Base-by-base conservation (phyloP, 768 basidiomycete species). In the Trametes meyenii region DNA sequence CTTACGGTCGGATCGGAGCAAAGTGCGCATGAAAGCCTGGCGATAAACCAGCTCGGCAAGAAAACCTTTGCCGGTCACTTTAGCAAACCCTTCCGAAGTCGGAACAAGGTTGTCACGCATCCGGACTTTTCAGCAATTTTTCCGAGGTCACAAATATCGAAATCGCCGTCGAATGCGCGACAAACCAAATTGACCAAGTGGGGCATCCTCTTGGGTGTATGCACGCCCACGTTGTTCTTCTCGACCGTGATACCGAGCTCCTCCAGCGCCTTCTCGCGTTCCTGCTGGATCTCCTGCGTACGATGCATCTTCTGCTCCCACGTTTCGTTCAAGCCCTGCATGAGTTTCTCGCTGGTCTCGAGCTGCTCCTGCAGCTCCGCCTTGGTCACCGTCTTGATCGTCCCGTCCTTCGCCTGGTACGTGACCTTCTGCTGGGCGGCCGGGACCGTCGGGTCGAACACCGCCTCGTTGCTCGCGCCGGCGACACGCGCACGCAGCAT, bases 141-240 rank as follows among this genome's bases (percentile, higher is more conserved):
- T n/a, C n/a, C n/a, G n/a, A n/a, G n/a, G n/a, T n/a, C n/a, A n/a
- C n/a, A n/a, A n/a, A n/a, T n/a, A n/a, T n/a, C n/a, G n/a, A n/a
- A n/a, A n/a, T n/a, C n/a, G n/a, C n/a, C n/a, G n/a, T n/a, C n/a
- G n/a, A n/a, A n/a, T n/a, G n/a, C 5, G 26, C 65, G 42, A 83
- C 90, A 73, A 72, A 94, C 92, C 83, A 96, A 73, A 77, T 95
- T 96, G 68, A 96, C 93, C 64, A 97, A 78, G 79, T 96, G 94
- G 5, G 94, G 93, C 87, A 92, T 94, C 91, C 89, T 94, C 83
- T 98, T 98, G 33, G 97, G 97, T 21, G 97, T 95, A 79, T 97
- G 95, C 58, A 99, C 97, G 52, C 97, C 96, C 58, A 98, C 91
- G 58, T 92, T 77, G 73, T 95, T 92, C 83, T 95, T 98, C 77